These are phyloP conservation scores for Sarocladiaceae sp. DNA, from an alignment of 2,329 filamentous ascomycete species.

Conservation along the genomic window DNA sequence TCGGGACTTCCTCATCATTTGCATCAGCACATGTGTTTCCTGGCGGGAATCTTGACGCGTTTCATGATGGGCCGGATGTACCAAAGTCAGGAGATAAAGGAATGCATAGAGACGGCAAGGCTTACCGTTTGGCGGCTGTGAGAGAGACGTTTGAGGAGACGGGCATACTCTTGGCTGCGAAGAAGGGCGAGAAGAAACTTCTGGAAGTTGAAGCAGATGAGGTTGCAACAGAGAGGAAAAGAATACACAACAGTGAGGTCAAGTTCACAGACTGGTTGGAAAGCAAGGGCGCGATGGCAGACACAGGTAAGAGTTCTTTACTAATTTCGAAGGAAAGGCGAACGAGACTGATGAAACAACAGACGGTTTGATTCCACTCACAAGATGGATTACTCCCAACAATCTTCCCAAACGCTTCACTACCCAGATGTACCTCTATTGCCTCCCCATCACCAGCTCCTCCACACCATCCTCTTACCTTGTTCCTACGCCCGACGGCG, in stretches of 20 bases:
- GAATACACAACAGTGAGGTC: slow-evolving; percentile 62
- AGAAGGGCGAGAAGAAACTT: slow-evolving; percentile 48
- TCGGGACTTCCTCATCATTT: slow-evolving; percentile 78
- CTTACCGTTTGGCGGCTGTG: slow-evolving; percentile 79
- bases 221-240: slow-evolving; percentile 61
- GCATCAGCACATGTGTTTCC: slow-evolving; percentile 94
- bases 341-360: background rate
- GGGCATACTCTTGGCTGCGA: slow-evolving; percentile 72
- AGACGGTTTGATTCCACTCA: slow-evolving; percentile 75
- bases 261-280: slow-evolving; percentile 64
- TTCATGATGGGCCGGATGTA: slow-evolving; percentile 63
- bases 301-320: slow-evolving; percentile 50
- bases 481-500: slow-evolving; percentile 69
- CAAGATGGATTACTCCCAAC: slow-evolving; percentile 83
- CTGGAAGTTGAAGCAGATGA: slow-evolving; percentile 57
- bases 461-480: slow-evolving; percentile 38
- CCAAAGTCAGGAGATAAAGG: slow-evolving; percentile 33
- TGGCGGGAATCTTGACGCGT: slow-evolving; percentile 74
- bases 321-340: background rate
- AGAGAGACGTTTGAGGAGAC: slow-evolving; percentile 95
- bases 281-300: slow-evolving; percentile 53
- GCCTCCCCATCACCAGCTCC: slow-evolving; percentile 57
- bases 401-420: slow-evolving; percentile 74
- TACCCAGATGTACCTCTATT: slow-evolving; percentile 96
- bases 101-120: slow-evolving; percentile 62